phyloP scores from a whole-genome alignment of 371 early-diverging fungal genomes.

The Smittium mucronatum region DNA sequence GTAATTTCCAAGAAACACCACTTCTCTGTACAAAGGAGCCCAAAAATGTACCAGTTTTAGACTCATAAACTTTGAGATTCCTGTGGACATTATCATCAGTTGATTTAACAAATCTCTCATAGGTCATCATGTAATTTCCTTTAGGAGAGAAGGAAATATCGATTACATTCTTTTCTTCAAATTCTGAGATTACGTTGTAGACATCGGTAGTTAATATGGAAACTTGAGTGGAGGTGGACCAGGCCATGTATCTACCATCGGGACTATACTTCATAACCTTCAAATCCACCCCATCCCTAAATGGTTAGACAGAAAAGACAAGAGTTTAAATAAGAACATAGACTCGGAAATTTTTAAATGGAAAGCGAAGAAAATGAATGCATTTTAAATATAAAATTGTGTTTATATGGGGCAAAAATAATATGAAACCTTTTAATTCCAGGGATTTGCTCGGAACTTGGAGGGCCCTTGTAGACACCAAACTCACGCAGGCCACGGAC shows the following conservation, averaged over 20 bases:
- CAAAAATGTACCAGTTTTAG: conserved; percentile 50
- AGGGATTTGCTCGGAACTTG: conserved; percentile 36
- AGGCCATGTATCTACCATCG: conserved; percentile 65
- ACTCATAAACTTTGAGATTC: conserved; percentile 70
- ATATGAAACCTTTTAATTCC: conserved; percentile 38
- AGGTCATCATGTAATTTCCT: conserved; percentile 76
- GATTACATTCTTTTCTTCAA: conserved; percentile 51
- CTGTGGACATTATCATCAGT: conserved; percentile 51
- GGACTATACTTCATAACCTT: conserved; percentile 68
- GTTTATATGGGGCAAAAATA: neutral
- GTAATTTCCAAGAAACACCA: conserved; percentile 67
- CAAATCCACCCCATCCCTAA: conserved; percentile 32
- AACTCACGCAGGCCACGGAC: conserved; percentile 48
- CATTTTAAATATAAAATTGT: too few species aligned
- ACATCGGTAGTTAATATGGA: conserved; percentile 57
- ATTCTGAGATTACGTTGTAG: conserved; percentile 44
- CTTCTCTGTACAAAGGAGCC: conserved; percentile 69
- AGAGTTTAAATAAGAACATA: neutral
- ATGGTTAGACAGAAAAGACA: neutral
- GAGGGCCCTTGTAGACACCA: conserved; percentile 47
- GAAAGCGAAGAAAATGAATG: neutral
- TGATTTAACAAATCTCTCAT: conserved; percentile 60
- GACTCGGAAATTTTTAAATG: too few species aligned
- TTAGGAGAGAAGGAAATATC: conserved; percentile 85
- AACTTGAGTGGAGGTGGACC: conserved; percentile 51